Base-by-base conservation (phyloP, 306 rosid genomes). In the Sindora glabra region DNA sequence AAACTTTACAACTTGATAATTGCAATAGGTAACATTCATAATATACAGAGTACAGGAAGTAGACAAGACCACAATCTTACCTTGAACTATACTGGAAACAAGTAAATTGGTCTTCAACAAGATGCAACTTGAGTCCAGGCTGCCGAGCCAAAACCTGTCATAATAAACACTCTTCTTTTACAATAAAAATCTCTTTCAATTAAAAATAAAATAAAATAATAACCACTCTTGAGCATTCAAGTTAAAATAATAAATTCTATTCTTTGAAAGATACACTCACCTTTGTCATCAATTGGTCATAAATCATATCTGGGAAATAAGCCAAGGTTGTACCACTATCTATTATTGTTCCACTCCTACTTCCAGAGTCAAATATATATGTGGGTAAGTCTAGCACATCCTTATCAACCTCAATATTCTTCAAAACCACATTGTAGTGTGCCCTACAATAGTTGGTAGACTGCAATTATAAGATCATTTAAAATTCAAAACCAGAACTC, bases 321-420 rank as follows among this genome's bases (percentile, higher is more conserved):
- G 89, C 94, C 79, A 94, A 75, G 44, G 99, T 94, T 56, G 99
- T 89, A 51, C 99, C 99, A 59, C 99, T 94, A 64, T 94, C 99
- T 42, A 94, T 80, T 40, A 89, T 78, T 22, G 91, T 78, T 83
- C 79, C 87, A 61, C 63, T 82, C 52, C 69, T 74, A 51, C 11
- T 56, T 77, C 75, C 77, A 52, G 77, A 22, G 44, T 62, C 87
- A 65, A 86, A 86, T 44, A 75, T 48, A 73, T 83, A 84, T 11
- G 74, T 34, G 30, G 95, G 86, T 62, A 94, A 83, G 24, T 73
- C 21, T 53, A 94, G 51, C 71, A 56, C n/a, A 3, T 80, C 86
- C 52, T 72, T 71, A 56, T 67, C 87, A 27, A 89, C 94, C 81
- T 86, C 86, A 75, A 94, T 41, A 19, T 77, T 80, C 86, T 82